Base-by-base conservation (phyloP, 495 filamentous ascomycete genomes). In the Penicillium canescens region DNA sequence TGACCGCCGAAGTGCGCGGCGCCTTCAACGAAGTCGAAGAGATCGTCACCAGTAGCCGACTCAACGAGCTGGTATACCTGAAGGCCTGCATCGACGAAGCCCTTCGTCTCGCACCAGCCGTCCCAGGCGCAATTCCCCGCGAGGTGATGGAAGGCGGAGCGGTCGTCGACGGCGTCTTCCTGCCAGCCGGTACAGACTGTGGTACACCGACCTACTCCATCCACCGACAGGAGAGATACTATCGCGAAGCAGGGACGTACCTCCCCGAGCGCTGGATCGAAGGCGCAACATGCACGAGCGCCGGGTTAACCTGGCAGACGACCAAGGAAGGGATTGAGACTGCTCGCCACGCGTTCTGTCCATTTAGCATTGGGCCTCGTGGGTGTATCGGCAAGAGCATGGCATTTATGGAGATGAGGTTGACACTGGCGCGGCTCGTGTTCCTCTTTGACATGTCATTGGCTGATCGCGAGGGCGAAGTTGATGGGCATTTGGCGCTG, bases 71-170 rank as follows among this genome's bases (percentile, higher is more conserved):
- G 41, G 46, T 60, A n/a, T 88, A 82, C 51, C 70, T 87, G 2
- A 77, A 78, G 42, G 85, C 83, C 9, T 85, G 83, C 55, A 72
- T 87, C 39, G 79, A 88, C 49, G 87, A 91, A 55, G 73, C 84
- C 0, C 75, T 90, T 67, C 79, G 86, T 18, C 69, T 89, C 21
- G 75, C 81, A 0, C 86, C 86, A 3, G 75, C 86, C 0, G 83
- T 86, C 1, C 74, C 78, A 0, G 82, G 83, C 10, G 66, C 78
- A 0, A 67, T 83, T 6, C 81, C 80, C 6, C 76, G 85, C 4
- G 79, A 85, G 58, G 81, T 84, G 2, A 76, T 82, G 34, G 60
- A 69, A 4, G 81, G 77, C 31, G 86, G 85, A 10, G 68, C 79
- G 7, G 57, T 71, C 8, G 76, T 88, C 11, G 78, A 83, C 40